phyloP scores from a whole-genome alignment of 2,329 filamentous ascomycete species.

The Pseudopyrenochaeta lycopersici region DNA sequence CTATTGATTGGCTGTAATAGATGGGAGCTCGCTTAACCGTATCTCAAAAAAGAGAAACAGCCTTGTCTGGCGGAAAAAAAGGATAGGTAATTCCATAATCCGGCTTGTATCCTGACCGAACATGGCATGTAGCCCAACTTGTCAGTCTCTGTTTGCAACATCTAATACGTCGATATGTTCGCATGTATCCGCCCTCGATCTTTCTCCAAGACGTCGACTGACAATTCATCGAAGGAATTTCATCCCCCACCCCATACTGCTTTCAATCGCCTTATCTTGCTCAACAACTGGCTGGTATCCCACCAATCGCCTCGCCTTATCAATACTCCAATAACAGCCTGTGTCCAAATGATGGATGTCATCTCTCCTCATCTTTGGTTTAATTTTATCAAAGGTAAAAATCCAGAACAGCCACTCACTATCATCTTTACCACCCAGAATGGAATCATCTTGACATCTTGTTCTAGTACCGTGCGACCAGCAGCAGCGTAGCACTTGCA shows the following conservation, averaged over 20 bases:
- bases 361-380: slow-evolving; percentile 50
- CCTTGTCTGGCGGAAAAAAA: no score
- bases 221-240: neutral
- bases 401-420: slow-evolving; percentile 51
- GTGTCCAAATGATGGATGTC: slow-evolving; percentile 68
- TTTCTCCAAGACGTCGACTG: no score
- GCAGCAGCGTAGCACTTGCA: slow-evolving; percentile 50
- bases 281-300: slow-evolving; percentile 1
- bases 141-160: no score
- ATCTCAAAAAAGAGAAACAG: no score
- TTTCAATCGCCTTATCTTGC: slow-evolving; percentile 5
- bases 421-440: slow-evolving; percentile 48
- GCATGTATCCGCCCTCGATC: no score
- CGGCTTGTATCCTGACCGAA: no score
- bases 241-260: slow-evolving; percentile 1
- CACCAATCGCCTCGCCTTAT: slow-evolving; percentile 4
- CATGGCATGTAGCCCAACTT: no score
- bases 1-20: no score
- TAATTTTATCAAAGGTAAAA: slow-evolving; percentile 33
- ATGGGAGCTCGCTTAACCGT: no score
- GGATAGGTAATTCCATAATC: no score
- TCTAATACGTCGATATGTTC: no score
- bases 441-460: slow-evolving; percentile 48
- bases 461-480: slow-evolving; percentile 37
- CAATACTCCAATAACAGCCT: slow-evolving; percentile 70